Conservation (phyloP, 2,329 filamentous ascomycete species). For the Talaromyces pinophilus region DNA sequence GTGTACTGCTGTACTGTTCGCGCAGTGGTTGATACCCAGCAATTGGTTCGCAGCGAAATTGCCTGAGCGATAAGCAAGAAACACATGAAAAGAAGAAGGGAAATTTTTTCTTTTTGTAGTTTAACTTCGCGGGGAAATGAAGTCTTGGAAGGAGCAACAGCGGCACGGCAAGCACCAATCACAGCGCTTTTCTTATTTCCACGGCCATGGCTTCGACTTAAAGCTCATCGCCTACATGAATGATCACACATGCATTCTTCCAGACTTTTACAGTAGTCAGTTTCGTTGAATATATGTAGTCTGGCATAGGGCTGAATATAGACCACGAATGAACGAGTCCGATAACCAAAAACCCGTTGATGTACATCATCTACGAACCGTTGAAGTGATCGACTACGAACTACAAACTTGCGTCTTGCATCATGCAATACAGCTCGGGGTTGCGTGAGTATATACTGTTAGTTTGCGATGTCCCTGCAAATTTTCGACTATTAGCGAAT, state of each 20-base stretch:
- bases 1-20: neutral
- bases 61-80: neutral
- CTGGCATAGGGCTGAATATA: neutral
- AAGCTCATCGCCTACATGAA: neutral
- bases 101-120: conserved; percentile 5
- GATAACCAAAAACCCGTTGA: neutral
- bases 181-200: neutral
- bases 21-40: neutral
- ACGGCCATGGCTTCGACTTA: neutral
- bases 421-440: neutral
- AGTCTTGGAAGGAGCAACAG: conserved; percentile 3
- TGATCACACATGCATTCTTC: neutral
- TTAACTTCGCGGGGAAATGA: conserved; percentile 12
- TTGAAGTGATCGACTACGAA: neutral
- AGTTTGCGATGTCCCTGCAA: neutral
- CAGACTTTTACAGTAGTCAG: neutral
- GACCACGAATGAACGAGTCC: neutral
- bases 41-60: neutral
- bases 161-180: conserved; percentile 2
- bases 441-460: neutral
- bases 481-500: neutral
- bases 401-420: neutral
- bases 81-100: neutral
- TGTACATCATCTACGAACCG: neutral
- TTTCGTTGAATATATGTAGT: neutral